phyloP scores from a whole-genome alignment of 2,329 filamentous ascomycete genomes.

The Fusarium armeniacum region DNA sequence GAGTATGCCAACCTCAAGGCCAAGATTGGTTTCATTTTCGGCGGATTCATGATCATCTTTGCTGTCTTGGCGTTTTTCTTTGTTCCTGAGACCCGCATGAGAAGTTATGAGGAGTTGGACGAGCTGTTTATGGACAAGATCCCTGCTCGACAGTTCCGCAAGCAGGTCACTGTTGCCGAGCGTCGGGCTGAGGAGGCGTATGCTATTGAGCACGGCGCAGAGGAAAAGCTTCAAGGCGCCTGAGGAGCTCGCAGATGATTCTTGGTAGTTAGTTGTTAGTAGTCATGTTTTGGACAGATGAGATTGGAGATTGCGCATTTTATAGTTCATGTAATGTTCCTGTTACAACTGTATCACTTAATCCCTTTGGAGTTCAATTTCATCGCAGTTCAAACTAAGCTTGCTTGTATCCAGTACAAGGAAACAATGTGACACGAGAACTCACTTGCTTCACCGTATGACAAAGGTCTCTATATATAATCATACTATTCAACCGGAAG shows the following conservation, averaged over 20 bases:
- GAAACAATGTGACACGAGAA: too few species aligned
- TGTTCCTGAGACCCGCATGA: slow-evolving; percentile 62
- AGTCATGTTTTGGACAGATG: rapidly evolving
- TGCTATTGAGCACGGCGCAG: slow-evolving; percentile 11
- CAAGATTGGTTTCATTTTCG: slow-evolving; percentile 59
- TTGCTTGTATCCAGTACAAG: too few species aligned
- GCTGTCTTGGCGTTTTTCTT: slow-evolving; percentile 58
- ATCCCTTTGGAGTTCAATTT: too few species aligned
- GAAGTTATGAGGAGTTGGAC: slow-evolving; percentile 51
- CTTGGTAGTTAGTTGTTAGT: neutral
- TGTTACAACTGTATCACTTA: neutral
- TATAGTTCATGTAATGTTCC: neutral
- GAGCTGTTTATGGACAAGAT: slow-evolving; percentile 49
- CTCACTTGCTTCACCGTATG: too few species aligned
- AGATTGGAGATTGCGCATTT: neutral
- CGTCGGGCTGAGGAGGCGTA: slow-evolving; percentile 47
- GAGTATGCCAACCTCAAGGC: slow-evolving; percentile 56
- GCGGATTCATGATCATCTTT: slow-evolving; percentile 55
- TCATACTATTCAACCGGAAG: too few species aligned
- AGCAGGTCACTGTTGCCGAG: slow-evolving; percentile 45
- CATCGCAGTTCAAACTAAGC: too few species aligned
- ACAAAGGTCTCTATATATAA: too few species aligned
- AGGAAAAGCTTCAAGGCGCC: neutral
- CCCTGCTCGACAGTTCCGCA: slow-evolving; percentile 44
- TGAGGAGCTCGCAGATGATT: rapidly evolving